Conservation (phyloP, 108 stramenopile species). For the Seminavis robusta region DNA sequence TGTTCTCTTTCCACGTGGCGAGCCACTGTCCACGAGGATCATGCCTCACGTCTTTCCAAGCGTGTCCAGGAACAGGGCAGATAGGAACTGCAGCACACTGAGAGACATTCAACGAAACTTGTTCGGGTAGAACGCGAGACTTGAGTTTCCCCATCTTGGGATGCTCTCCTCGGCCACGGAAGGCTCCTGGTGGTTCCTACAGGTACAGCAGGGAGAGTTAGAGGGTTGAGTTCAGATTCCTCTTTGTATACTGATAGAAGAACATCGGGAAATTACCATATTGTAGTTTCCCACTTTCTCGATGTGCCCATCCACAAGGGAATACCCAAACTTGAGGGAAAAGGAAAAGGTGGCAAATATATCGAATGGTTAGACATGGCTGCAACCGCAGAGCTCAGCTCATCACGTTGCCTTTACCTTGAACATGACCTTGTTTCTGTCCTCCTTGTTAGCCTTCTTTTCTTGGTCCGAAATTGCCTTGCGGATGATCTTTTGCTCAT, state of each 20-base stretch:
- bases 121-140: conserved; percentile 85
- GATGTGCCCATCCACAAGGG: conserved; percentile 96
- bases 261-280: conserved; percentile 37
- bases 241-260: too few species aligned
- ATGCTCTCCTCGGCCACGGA: conserved; percentile 98
- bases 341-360: too few species aligned
- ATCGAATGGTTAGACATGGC: too few species aligned
- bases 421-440: conserved; percentile 71
- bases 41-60: conserved; percentile 94
- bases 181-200: conserved; percentile 97
- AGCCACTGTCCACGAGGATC: conserved; percentile 98
- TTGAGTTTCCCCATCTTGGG: conserved; percentile 99
- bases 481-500: conserved; percentile 83
- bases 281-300: conserved; percentile 93
- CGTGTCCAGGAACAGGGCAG: conserved; percentile 93
- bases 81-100: conserved; percentile 85
- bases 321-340: conserved; percentile 87
- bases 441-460: conserved; percentile 85
- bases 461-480: conserved; percentile 95
- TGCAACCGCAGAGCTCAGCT: too few species aligned
- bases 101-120: conserved; percentile 83
- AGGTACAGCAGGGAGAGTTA: too few species aligned
- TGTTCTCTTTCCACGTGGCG: conserved; percentile 97
- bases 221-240: too few species aligned
- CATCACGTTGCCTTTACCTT: too few species aligned